These are phyloP conservation scores for Tieghemostelium lacteum DNA, from an alignment of 78 protist species.

Conservation along the genomic window DNA sequence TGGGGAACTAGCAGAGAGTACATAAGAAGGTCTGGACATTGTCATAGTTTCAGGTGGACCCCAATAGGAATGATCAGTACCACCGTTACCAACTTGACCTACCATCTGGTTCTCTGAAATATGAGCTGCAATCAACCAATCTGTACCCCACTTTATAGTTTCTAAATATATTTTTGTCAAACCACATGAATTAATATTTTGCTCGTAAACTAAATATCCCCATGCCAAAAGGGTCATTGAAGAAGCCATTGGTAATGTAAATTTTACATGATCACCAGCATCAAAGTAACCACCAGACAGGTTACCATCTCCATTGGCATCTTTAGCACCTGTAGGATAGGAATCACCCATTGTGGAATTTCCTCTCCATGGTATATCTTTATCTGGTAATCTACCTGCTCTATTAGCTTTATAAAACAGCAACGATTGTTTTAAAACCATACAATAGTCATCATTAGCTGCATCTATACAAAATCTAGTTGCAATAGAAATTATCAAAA, in stretches of 20 bases:
- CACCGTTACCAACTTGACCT: slow-evolving; percentile 13
- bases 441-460: not conserved
- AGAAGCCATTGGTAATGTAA: slow-evolving; percentile 34
- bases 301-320: slow-evolving; percentile 17
- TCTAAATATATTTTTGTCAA: not conserved
- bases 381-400: slow-evolving; percentile 31
- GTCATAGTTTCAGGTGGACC: not conserved
- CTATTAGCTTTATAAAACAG: slow-evolving; percentile 28
- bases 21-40: not conserved
- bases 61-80: slow-evolving; percentile 8
- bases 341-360: slow-evolving; percentile 8
- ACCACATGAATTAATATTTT: slow-evolving; percentile 28
- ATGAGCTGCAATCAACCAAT: too few species aligned
- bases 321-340: not conserved
- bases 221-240: slow-evolving; percentile 28
- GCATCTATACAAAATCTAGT: too few species aligned
- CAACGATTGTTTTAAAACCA: slow-evolving; percentile 1
- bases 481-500: too few species aligned
- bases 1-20: not conserved
- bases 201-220: not conserved
- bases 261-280: too few species aligned
- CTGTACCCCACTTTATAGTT: slow-evolving; percentile 33
- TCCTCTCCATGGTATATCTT: too few species aligned
- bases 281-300: slow-evolving; percentile 51
- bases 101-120: slow-evolving; percentile 2